Conservation (phyloP, 768 basidiomycete genomes). For the Sarcodon sp. region DNA sequence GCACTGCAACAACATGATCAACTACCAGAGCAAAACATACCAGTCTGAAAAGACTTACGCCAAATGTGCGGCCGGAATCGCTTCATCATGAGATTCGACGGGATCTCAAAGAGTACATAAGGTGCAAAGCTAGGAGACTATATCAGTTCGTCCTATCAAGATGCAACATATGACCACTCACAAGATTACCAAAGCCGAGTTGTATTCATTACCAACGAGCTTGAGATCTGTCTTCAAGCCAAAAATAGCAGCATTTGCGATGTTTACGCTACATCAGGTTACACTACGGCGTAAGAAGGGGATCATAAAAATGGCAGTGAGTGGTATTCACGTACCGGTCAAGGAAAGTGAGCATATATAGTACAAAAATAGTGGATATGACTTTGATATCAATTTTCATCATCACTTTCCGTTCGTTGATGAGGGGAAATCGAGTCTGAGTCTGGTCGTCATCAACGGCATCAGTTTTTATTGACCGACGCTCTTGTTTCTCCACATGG, state of each 20-base stretch:
- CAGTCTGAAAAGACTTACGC: slow-evolving; percentile 8
- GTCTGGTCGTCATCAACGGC: too few species aligned
- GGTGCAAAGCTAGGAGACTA: slow-evolving; percentile 15
- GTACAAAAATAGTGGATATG: slow-evolving; percentile 27
- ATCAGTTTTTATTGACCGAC: too few species aligned
- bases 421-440: slow-evolving; percentile 6
- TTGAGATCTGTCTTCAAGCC: slow-evolving; percentile 17
- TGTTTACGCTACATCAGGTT: slow-evolving; percentile 11
- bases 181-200: slow-evolving; percentile 19
- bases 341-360: slow-evolving; percentile 31
- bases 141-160: background rate
- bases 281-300: too few species aligned
- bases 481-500: too few species aligned
- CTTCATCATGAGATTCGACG: slow-evolving; percentile 20
- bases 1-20: slow-evolving; percentile 12
- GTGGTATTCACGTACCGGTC: slow-evolving; percentile 17
- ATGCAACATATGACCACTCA: slow-evolving; percentile 3
- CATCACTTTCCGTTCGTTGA: slow-evolving; percentile 18
- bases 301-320: too few species aligned
- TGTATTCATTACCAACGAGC: slow-evolving; percentile 15
- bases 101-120: slow-evolving; percentile 22
- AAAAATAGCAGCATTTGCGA: slow-evolving; percentile 18
- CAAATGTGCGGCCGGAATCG: slow-evolving; percentile 22
- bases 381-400: slow-evolving; percentile 22
- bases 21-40: background rate